These are phyloP conservation scores for Echium plantagineum DNA, from an alignment of 257 asterid species.

Conservation along the genomic window DNA sequence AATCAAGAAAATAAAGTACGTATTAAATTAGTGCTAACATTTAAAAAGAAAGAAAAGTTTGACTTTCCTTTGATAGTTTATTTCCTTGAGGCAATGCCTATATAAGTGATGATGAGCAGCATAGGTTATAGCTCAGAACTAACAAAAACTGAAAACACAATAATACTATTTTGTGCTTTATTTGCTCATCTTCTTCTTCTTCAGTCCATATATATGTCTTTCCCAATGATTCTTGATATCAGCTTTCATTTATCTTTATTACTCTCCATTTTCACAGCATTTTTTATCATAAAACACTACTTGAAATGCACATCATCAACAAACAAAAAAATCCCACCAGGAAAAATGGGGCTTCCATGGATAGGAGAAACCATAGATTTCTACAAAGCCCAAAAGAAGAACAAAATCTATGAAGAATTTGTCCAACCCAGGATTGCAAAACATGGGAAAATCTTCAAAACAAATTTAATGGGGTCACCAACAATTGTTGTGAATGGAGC, in stretches of 20 bases:
- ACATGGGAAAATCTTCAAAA: slow-evolving; percentile 62
- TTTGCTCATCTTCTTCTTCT: background rate
- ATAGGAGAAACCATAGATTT: slow-evolving; percentile 74
- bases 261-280: slow-evolving; percentile 11
- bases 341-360: slow-evolving; percentile 69
- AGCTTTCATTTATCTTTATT: slow-evolving; percentile 15
- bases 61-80: too few relatives aligned
- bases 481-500: slow-evolving; percentile 79
- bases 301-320: slow-evolving; percentile 6
- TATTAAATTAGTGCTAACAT: too few relatives aligned
- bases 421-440: slow-evolving; percentile 43
- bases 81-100: too few relatives aligned
- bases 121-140: too few relatives aligned
- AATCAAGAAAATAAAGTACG: too few relatives aligned
- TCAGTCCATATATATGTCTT: slow-evolving; percentile 8
- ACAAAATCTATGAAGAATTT: slow-evolving; percentile 58
- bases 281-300: slow-evolving; percentile 16
- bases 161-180: too few relatives aligned
- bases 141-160: too few relatives aligned
- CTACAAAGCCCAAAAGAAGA: slow-evolving; percentile 57
- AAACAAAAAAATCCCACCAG: slow-evolving; percentile 56
- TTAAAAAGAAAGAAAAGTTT: too few relatives aligned
- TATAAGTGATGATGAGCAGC: too few relatives aligned
- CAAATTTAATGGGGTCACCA: slow-evolving; percentile 64
- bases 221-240: slow-evolving; percentile 27